Base-by-base conservation (phyloP, 176 grass and related monocot genomes). In the Hsuehochloa calcarea region DNA sequence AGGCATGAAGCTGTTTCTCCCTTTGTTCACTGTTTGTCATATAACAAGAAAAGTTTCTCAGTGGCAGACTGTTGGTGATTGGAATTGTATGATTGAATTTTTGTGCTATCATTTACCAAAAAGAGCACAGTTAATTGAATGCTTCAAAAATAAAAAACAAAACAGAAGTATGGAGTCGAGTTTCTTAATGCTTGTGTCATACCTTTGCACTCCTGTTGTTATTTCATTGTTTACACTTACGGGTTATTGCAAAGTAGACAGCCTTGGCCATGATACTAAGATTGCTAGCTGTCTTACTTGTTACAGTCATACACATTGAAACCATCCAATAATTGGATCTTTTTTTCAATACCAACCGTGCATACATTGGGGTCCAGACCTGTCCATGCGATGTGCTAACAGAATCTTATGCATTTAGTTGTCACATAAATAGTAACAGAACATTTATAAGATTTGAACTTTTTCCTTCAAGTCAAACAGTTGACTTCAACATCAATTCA, bases 401-500 rank as follows among this genome's bases (percentile, higher is more conserved):
- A 5, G 9, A 77, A 56, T 10, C 4, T 25, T 66, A 44, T 27
- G 74, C 80, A 79, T 84, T 65, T 79, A 17, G 14, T 55, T 79
- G 68, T 70, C 17, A 46, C 51, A 74, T 80, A 27, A 71, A 69
- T 54, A 70, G 35, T 75, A 43, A 29, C 55, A 19, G 27, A 73
- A 10, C 19, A 80, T 41, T 73, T 55, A 78, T 45, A 27, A 67
- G 10, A 47, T 61, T 80, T 75, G 5, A 27, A 70, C 26, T 19
- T 82, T 82, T 76, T 35, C n/a, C 68, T 72, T 70, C 34, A 55
- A 72, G 65, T 41, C 16, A 72, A 62, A 35, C n/a, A 76, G 16
- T 50, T 46, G 27, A 26, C 41, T 68, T 67, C 15, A 63, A 72
- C 27, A 58, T 31, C 25, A 17, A 66, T 73, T 12, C 38, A 80